Evolutionary conservation across 2,329 filamentous ascomycete genomes (phyloP).

Genomic region (Bipolaris gigantea): DNA sequence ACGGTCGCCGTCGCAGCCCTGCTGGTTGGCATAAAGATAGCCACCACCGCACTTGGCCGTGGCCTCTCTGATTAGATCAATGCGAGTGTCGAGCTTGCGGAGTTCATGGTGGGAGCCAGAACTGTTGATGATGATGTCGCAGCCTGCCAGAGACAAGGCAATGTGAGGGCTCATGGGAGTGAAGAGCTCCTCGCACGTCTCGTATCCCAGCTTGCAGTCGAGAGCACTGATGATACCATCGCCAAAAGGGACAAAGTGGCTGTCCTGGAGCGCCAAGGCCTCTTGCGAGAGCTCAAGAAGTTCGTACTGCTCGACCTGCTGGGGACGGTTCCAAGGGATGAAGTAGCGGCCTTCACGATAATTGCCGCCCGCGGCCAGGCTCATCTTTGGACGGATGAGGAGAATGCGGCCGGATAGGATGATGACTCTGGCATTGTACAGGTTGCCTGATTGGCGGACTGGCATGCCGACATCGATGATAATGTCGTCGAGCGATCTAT

Average conservation of each 20-base stretch:
- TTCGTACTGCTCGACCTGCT: constrained; percentile 65
- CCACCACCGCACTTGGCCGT: constrained; percentile 57
- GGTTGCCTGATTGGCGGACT: constrained; percentile 62
- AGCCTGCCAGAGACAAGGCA: neutral
- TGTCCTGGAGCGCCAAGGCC: constrained; percentile 58
- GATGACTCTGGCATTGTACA: constrained; percentile 65
- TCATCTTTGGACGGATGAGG: constrained; percentile 72
- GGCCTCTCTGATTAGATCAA: constrained; percentile 67
- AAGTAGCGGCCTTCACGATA: constrained; percentile 47
- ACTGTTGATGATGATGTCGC: constrained; percentile 66
- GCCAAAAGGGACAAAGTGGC: constrained; percentile 64
- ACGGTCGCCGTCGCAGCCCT: constrained; percentile 50
- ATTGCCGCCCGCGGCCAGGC: constrained; percentile 70
- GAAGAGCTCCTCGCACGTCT: constrained; percentile 12
- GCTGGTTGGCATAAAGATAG: constrained; percentile 64
- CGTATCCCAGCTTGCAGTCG: constrained; percentile 50
- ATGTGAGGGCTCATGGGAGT: constrained; percentile 8
- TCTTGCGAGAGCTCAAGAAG: constrained; percentile 50
- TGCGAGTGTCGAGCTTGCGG: constrained; percentile 64
- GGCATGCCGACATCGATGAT: constrained; percentile 35
- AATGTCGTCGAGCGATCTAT: constrained; percentile 65
- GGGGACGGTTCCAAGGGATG: constrained; percentile 37
- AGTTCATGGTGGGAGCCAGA: constrained; percentile 63
- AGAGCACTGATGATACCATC: constrained; percentile 65
- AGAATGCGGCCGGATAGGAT: constrained; percentile 68